A percentile compares a stretch with the other conserved stretches of the same genome.
phyloP scores from a whole-genome alignment of 305 asterid species.

The Fraxinus paxiana region DNA sequence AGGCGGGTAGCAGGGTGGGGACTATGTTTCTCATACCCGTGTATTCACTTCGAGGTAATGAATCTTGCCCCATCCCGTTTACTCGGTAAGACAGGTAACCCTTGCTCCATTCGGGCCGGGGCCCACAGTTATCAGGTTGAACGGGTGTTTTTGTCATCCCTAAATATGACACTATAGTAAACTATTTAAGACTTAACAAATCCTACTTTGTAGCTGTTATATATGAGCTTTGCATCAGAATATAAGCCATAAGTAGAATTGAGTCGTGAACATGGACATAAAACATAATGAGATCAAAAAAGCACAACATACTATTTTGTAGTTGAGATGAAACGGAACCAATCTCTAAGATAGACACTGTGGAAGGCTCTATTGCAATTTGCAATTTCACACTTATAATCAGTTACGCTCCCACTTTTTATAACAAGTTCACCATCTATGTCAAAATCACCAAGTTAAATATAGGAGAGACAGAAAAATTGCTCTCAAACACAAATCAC shows the following conservation, averaged over 20 bases:
- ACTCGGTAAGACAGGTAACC: no score
- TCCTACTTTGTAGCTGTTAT: no score
- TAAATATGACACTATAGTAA: not conserved
- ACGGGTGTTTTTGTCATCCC: no score
- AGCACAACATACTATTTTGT: constrained; percentile 66
- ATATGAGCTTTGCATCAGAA: no score
- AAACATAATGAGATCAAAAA: not conserved
- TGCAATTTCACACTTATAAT: constrained; percentile 63
- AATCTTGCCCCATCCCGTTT: no score
- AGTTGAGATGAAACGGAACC: constrained; percentile 69
- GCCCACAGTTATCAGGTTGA: no score
- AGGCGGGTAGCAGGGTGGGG: no score
- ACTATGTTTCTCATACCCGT: no score
- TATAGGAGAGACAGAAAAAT: not conserved
- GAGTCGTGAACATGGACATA: not conserved
- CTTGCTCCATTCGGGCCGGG: no score
- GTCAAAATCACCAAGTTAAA: constrained; percentile 21
- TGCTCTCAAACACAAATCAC: not conserved
- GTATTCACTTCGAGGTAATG: no score
- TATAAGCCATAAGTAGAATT: not conserved
- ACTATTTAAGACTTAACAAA: no score
- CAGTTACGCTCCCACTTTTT: constrained; percentile 65
- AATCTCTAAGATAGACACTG: constrained; percentile 59
- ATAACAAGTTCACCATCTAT: constrained; percentile 76
- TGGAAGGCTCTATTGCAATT: constrained; percentile 33